These are phyloP conservation scores for Fonsecaea pedrosoi DNA, from an alignment of 2,329 filamentous ascomycete species.

Conservation along the genomic window DNA sequence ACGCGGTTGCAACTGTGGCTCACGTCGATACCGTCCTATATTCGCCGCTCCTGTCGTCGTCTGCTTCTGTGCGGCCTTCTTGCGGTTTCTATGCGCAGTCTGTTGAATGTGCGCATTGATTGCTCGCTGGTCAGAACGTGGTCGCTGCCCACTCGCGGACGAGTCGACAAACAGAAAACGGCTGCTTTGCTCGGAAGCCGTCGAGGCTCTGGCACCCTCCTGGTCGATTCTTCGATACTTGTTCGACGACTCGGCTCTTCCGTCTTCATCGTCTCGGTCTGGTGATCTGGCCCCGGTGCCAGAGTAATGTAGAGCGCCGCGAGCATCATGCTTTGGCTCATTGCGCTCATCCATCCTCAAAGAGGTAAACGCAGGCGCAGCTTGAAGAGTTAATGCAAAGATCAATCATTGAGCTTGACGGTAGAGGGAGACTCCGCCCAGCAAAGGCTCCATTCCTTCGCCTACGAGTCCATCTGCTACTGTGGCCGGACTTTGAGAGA, in stretches of 20 bases:
- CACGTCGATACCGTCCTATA: conserved; percentile 22
- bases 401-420: conserved; percentile 22
- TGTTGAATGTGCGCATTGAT: conserved; percentile 31
- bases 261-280: conserved; percentile 13
- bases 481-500: background rate
- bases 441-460: conserved; percentile 9
- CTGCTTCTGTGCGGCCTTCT: conserved; percentile 21
- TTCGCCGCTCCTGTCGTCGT: conserved; percentile 19
- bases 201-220: conserved; percentile 20
- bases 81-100: conserved; percentile 25
- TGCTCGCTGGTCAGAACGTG: conserved; percentile 29
- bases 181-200: conserved; percentile 14
- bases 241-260: conserved; percentile 15
- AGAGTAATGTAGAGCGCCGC: conserved; percentile 6
- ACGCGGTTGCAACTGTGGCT: conserved; percentile 25
- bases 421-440: conserved; percentile 9
- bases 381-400: conserved; percentile 15
- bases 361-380: conserved; percentile 19
- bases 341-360: conserved; percentile 28
- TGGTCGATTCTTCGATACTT: conserved; percentile 26
- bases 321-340: conserved; percentile 11
- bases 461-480: conserved; percentile 9
- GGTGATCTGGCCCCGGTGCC: conserved; percentile 12
- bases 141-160: conserved; percentile 22
- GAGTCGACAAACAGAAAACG: conserved; percentile 32